Percentiles rank a stretch among this genome's conserved stretches.
Conservation (phyloP, 1,284 basidiomycete genomes). For the Trametes pubescens region DNA sequence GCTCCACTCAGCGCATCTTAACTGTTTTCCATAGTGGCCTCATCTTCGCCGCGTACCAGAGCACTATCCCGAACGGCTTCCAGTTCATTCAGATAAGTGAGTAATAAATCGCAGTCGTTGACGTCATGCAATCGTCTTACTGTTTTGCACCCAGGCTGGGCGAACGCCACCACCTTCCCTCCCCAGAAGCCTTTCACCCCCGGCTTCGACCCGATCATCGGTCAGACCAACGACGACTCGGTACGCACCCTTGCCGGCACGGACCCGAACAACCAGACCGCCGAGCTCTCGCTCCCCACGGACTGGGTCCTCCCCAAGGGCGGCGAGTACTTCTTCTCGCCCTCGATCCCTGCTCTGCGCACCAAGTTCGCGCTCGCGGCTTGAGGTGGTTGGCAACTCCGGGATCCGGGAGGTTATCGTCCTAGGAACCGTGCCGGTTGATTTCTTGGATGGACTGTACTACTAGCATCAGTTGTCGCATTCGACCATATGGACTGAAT, state of each 20-base stretch:
- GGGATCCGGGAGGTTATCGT: too few species aligned
- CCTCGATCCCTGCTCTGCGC: slow-evolving; percentile 48
- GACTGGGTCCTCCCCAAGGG: slow-evolving; percentile 47
- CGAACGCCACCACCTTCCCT: slow-evolving; percentile 43
- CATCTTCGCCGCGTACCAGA: slow-evolving; percentile 59
- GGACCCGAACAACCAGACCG: slow-evolving; percentile 47
- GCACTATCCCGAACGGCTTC: slow-evolving; percentile 55
- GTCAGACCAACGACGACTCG: slow-evolving; percentile 44
- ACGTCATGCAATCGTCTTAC: neutral
- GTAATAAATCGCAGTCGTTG: slow-evolving; percentile 5
- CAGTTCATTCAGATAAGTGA: slow-evolving; percentile 53
- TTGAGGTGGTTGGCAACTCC: too few species aligned
- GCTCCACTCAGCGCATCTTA: neutral
- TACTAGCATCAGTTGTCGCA: too few species aligned
- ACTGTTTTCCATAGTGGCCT: slow-evolving; percentile 43
- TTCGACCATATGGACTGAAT: too few species aligned
- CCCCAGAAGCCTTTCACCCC: slow-evolving; percentile 27
- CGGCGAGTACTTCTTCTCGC: slow-evolving; percentile 55
- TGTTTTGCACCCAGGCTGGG: slow-evolving; percentile 38
- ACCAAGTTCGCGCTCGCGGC: slow-evolving; percentile 23
- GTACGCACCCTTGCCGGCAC: slow-evolving; percentile 49
- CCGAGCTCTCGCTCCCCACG: slow-evolving; percentile 38
- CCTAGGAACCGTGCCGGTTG: too few species aligned
- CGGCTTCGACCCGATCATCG: slow-evolving; percentile 53
- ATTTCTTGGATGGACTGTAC: too few species aligned